Evolutionary conservation across 129 eudicot genomes (phyloP).

Genomic region (Oenanthe sinensis): DNA sequence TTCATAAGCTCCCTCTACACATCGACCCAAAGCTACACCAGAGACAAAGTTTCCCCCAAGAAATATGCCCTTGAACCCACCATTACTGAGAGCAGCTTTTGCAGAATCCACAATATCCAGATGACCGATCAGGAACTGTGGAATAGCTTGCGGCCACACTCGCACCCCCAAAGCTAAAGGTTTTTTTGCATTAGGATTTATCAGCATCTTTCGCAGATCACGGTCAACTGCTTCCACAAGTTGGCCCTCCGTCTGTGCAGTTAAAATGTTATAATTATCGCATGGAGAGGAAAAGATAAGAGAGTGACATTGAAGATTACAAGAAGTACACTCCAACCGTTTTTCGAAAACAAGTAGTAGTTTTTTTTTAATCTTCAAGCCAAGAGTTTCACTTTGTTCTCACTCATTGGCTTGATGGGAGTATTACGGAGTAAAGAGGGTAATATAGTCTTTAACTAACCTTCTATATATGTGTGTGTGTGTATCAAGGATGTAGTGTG

Average conservation of each 20-base stretch:
- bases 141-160: conserved; percentile 92
- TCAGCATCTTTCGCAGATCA: conserved; percentile 83
- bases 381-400: too few species aligned
- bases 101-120: conserved; percentile 57
- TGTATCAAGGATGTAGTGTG: too few species aligned
- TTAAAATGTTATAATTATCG: not conserved
- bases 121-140: conserved; percentile 82
- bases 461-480: too few species aligned
- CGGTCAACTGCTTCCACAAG: conserved; percentile 85
- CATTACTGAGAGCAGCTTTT: conserved; percentile 45
- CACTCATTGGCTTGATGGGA: too few species aligned
- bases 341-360: too few species aligned
- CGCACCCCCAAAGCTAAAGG: conserved; percentile 60
- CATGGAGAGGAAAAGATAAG: not conserved
- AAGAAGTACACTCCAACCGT: too few species aligned
- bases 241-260: conserved; percentile 58
- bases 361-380: too few species aligned
- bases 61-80: conserved; percentile 61
- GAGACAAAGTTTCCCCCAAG: conserved; percentile 85
- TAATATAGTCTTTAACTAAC: too few species aligned
- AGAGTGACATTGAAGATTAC: not conserved
- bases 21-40: conserved; percentile 93
- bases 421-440: too few species aligned
- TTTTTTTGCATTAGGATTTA: conserved; percentile 59
- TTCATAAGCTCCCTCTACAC: conserved; percentile 83